Evolutionary conservation across 2,329 filamentous ascomycete genomes (phyloP), one percentile per base, ranked within the genome.

Genomic region (Claviceps sorghi): DNA sequence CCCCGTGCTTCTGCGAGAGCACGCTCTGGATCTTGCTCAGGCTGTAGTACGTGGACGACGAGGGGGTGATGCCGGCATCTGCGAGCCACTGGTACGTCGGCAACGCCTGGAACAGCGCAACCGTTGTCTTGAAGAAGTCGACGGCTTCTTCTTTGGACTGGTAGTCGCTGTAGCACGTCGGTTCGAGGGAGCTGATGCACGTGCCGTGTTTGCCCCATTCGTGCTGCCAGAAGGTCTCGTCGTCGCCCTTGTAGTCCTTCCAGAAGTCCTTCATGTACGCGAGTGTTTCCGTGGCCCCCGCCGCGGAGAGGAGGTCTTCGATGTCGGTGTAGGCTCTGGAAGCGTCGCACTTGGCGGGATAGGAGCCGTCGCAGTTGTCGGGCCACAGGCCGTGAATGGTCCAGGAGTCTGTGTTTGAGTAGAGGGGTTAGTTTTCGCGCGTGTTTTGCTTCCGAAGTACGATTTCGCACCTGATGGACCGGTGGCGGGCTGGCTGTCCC

Each of bases 151-250:
- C 73, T 22, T 76, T 77, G 0, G 75, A 65, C 52, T 72, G 66
- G 63, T 86, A 84, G 59, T 70, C 63, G 4, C 68, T 66, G 67
- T 87, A 89, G 71, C 85, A 89, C 19, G 67, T 65, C 0, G 84
- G 77, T 47, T 82, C 72, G 10, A 88, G 72, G 0, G 85, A 88
- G 59, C 73, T 80, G 57, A 88, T 78, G 67, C 84, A 88, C 17
- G 73, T 75, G 54, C 84, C 85, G 64, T 88, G 84, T 64, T 86
- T 88, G 57, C 72, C 72, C 82, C 82, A 88, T 66, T 88, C 84
- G 64, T 88, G 83, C 62, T 83, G 71, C 84, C 84, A 88, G 58
- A 88, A 79, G 11, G 67, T 68, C 59, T 83, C 76, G 57, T 84
- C 78, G 43, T 80, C 67, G 52, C 82, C 83, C 48, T 76, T 63